phyloP scores from a whole-genome alignment of 805 yeast species.

The Monosporozyma yasuniensis region DNA sequence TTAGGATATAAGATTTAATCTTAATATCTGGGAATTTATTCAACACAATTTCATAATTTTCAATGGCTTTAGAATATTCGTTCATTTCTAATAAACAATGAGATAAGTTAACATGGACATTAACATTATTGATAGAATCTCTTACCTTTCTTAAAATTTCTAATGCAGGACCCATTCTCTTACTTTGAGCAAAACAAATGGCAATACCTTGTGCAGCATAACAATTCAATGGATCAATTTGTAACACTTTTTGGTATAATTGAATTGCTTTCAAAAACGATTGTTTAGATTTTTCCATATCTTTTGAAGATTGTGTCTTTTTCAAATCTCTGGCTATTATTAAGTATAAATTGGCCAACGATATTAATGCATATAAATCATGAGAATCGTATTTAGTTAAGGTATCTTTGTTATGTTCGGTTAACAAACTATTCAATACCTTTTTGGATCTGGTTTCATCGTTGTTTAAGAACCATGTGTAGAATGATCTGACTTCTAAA shows the following conservation, averaged over 20 bases:
- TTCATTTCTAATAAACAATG: constrained; percentile 78
- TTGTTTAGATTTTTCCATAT: constrained; percentile 49
- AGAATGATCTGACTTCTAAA: constrained; percentile 80
- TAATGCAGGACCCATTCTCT: constrained; percentile 64
- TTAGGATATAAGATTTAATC: constrained; percentile 55
- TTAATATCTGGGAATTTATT: constrained; percentile 50
- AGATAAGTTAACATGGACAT: constrained; percentile 78
- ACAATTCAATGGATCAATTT: constrained; percentile 74
- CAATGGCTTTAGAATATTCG: constrained; percentile 79
- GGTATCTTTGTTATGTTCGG: constrained; percentile 76
- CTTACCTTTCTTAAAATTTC: constrained; percentile 82
- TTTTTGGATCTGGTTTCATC: constrained; percentile 36
- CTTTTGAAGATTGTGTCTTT: constrained; percentile 30
- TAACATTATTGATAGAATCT: constrained; percentile 78
- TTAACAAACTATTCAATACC: constrained; percentile 47
- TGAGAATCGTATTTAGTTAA: constrained; percentile 75
- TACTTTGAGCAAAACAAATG: constrained; percentile 80
- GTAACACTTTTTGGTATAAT: constrained; percentile 77
- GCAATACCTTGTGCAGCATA: constrained; percentile 98
- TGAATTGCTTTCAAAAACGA: constrained; percentile 88
- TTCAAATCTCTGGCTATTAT: constrained; percentile 71
- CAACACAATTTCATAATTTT: constrained; percentile 75
- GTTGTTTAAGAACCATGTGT: constrained; percentile 75
- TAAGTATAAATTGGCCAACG: constrained; percentile 82
- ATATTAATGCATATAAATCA: constrained; percentile 80